These are phyloP conservation scores for Aspergillus amoenus DNA, from an alignment of 2,329 filamentous ascomycete genomes.

Conservation along the genomic window DNA sequence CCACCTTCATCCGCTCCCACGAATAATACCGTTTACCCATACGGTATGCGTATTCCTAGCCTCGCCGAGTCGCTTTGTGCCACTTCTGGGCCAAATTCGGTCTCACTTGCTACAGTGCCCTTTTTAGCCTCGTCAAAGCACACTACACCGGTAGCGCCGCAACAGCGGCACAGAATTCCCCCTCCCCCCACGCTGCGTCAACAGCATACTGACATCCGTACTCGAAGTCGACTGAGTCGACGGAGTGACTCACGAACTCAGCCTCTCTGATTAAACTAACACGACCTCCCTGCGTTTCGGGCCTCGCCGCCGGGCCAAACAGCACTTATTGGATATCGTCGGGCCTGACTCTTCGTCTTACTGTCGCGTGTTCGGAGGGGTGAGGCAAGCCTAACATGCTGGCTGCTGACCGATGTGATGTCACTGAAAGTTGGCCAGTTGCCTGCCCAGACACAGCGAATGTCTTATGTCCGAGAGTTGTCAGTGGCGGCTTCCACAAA, in stretches of 20 bases:
- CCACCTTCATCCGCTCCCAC: background rate
- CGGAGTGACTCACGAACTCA: background rate
- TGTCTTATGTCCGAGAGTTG: background rate
- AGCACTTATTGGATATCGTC: background rate
- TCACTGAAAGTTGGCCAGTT: background rate
- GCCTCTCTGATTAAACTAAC: background rate
- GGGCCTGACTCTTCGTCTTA: background rate
- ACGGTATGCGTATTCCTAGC: slow-evolving; percentile 2
- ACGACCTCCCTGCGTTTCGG: background rate
- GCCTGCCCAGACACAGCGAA: background rate
- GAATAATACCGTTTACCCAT: background rate
- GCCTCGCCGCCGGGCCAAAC: background rate
- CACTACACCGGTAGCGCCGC: no score
- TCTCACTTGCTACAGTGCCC: background rate
- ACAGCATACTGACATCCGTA: background rate
- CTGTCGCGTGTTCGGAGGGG: background rate
- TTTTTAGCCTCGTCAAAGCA: no score
- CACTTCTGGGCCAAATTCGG: background rate
- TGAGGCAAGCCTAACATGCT: background rate
- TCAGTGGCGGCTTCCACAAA: background rate
- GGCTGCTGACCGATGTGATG: background rate
- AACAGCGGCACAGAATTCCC: background rate
- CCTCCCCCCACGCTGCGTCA: background rate
- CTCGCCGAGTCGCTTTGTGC: background rate
- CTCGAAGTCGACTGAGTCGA: background rate